Conservation (phyloP, 108 stramenopile species). For the Fragilariopsis cylindrus region DNA sequence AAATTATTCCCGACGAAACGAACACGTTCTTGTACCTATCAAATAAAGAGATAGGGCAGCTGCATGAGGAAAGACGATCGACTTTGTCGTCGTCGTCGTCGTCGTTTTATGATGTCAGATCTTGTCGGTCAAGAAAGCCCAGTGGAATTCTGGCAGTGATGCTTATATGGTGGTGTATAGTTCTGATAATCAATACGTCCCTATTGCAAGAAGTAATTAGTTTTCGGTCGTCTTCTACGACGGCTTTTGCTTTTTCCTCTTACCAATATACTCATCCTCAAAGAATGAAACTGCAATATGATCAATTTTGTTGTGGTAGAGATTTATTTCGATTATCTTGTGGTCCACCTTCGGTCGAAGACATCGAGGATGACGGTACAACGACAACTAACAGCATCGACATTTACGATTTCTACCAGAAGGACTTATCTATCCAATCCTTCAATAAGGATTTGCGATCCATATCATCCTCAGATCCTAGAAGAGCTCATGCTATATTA, state of each 20-base stretch:
- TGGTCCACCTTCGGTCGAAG: too few relatives aligned
- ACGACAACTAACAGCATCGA: background rate
- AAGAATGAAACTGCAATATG: background rate
- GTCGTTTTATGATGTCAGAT: background rate
- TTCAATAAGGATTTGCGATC: conserved; percentile 51
- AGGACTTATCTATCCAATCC: conserved; percentile 11
- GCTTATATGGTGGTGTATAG: background rate
- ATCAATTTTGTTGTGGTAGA: too few relatives aligned
- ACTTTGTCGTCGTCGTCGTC: too few relatives aligned
- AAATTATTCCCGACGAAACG: too few relatives aligned
- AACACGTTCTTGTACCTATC: too few relatives aligned
- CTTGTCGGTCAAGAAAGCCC: conserved; percentile 1
- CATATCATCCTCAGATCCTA: conserved; percentile 34
- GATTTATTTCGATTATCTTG: too few relatives aligned
- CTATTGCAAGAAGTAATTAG: conserved; percentile 1
- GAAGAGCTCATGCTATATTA: conserved; percentile 38
- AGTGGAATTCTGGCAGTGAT: background rate
- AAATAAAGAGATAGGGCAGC: too few relatives aligned
- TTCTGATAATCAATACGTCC: background rate
- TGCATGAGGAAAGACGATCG: too few relatives aligned
- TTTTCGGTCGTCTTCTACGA: background rate
- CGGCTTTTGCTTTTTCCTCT: background rate
- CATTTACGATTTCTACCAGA: conserved; percentile 3
- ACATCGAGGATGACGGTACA: too few relatives aligned
- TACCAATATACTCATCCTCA: background rate